Conservation (phyloP, 306 rosid genomes). For the Styphnolobium japonicum region DNA sequence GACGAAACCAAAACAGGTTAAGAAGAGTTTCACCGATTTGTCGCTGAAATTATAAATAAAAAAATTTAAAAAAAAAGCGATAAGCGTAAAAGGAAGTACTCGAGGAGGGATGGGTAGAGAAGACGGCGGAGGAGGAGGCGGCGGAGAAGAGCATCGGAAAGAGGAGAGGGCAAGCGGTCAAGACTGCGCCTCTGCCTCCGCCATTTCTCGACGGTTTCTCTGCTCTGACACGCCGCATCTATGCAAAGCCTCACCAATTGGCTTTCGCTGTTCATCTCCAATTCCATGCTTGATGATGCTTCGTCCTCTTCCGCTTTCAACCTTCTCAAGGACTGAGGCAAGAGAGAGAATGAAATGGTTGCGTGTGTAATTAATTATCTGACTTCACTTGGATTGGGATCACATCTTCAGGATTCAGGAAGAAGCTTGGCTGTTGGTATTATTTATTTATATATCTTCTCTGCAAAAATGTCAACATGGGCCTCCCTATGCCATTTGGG, state of each 20-base stretch:
- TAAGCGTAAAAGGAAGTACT: constrained; percentile 31
- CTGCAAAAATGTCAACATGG: not conserved
- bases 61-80: not conserved
- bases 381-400: too few relatives aligned
- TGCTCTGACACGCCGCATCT: constrained; percentile 51
- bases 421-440: too few relatives aligned
- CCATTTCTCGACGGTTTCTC: constrained; percentile 60
- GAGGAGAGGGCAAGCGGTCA: constrained; percentile 65
- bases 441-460: too few relatives aligned
- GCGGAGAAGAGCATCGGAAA: constrained; percentile 78
- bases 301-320: not conserved
- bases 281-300: not conserved
- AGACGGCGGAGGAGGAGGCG: constrained; percentile 66
- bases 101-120: constrained; percentile 76
- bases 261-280: constrained; percentile 30
- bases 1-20: too few relatives aligned
- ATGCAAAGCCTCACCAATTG: constrained; percentile 53
- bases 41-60: not conserved
- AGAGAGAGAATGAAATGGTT: too few relatives aligned
- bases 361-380: too few relatives aligned
- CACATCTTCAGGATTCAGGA: not conserved
- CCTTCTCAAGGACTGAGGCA: too few relatives aligned
- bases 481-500: not conserved
- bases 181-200: constrained; percentile 70
- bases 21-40: too few relatives aligned